Conservation (phyloP, 2,329 filamentous ascomycete species). For the Monilinia vaccinii-corymbosi region DNA sequence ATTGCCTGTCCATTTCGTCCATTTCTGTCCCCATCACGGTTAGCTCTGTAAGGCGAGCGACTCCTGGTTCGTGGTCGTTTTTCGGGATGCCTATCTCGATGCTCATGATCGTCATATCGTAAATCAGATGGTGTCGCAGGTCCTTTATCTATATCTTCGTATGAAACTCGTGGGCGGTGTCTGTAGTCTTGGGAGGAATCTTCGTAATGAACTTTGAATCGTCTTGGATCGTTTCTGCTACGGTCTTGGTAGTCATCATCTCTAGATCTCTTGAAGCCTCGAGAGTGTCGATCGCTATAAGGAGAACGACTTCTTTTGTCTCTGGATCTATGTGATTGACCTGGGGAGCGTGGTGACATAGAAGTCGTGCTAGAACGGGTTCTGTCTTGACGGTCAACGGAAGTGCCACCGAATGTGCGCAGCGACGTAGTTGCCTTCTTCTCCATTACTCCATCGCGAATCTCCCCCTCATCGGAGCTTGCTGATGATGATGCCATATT, state of each 20-base stretch:
- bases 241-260: conserved; percentile 49
- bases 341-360: conserved; percentile 24
- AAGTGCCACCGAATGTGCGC: conserved; percentile 64
- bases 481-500: conserved; percentile 41
- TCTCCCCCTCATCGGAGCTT: conserved; percentile 82
- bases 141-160: conserved; percentile 47
- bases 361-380: conserved; percentile 37
- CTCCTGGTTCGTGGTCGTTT: conserved; percentile 46
- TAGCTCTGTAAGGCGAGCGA: conserved; percentile 38
- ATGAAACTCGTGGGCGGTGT: conserved; percentile 40
- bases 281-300: conserved; percentile 31
- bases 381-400: conserved; percentile 92
- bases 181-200: conserved; percentile 38
- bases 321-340: conserved; percentile 36
- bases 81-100: conserved; percentile 41
- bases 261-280: conserved; percentile 57
- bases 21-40: conserved; percentile 24
- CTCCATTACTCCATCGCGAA: conserved; percentile 63
- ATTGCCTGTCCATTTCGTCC: conserved; percentile 15
- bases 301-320: conserved; percentile 49
- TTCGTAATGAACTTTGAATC: conserved; percentile 55
- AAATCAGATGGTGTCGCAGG: conserved; percentile 25
- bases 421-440: conserved; percentile 95
- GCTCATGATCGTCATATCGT: conserved; percentile 43
- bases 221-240: conserved; percentile 45